These are phyloP conservation scores for Mimosa pudica DNA, from an alignment of 306 rosid species.

Conservation along the genomic window DNA sequence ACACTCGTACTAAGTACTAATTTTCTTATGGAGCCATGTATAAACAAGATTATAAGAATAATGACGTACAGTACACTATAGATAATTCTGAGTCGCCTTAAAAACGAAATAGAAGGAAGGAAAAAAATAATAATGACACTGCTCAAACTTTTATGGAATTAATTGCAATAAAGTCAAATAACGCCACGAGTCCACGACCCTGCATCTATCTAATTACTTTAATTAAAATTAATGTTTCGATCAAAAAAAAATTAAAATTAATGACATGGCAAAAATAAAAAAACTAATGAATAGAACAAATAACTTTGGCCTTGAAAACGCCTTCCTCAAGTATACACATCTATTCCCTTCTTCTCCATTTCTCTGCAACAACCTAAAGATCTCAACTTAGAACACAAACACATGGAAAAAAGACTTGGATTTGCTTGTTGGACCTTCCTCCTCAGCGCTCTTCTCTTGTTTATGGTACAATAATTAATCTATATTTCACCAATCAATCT, in stretches of 20 bases:
- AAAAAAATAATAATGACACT: not conserved
- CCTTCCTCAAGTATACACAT: not conserved
- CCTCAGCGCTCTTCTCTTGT: conserved; percentile 36
- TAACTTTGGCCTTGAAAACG: not conserved
- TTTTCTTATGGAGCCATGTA: not conserved
- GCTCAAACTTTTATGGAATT: not conserved
- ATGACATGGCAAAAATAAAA: not conserved
- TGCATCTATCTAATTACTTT: not conserved
- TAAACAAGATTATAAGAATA: no score
- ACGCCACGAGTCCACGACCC: not conserved
- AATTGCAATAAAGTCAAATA: not conserved
- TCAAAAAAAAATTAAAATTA: no score
- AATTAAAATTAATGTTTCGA: no score
- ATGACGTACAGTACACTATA: not conserved
- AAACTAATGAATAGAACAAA: not conserved
- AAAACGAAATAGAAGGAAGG: not conserved
- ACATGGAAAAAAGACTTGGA: conserved; percentile 38
- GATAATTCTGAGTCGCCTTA: not conserved
- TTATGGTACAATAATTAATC: conserved; percentile 41
- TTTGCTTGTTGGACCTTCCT: conserved; percentile 42
- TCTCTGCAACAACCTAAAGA: not conserved
- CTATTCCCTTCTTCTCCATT: not conserved
- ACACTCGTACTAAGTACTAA: no score
- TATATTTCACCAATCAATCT: not conserved
- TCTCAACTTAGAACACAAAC: conserved; percentile 29